Evolutionary conservation across 148 eudicot species (phyloP), one percentile per base, ranked within the genome.

Genomic region (Rhododendron vialii): DNA sequence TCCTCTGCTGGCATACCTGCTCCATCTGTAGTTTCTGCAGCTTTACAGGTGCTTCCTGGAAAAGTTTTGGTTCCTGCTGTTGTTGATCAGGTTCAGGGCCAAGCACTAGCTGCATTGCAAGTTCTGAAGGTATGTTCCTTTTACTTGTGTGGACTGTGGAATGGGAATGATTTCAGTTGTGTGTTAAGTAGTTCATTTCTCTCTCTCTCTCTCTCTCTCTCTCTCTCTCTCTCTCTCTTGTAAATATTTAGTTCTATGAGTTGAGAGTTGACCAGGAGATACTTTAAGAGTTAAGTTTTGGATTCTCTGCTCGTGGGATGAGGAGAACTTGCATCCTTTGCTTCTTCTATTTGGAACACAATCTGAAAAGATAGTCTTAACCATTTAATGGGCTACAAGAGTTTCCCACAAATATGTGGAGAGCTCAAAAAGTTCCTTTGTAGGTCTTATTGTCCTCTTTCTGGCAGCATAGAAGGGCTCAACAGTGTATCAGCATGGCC

Each of bases 31-130:
- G 92, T 93, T 87, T 92, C 94, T 90, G 90, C 96, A 89, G 93
- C 94, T 88, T 94, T 94, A 83, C 95, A 90, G 92, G 89, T 89
- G 59, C 86, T 86, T 81, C 95, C 94, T 77, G 99, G 98, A 84
- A 97, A 92, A 90, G 95, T 97, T 88, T 88, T 97, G 91, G 93
- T 97, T 83, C 96, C 99, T 93, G 96, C 96, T 51, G 92, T 84
- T 73, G 88, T 91, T 87, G 99, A 97, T 92, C 98, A 92, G 90
- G 93, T 91, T 89, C 99, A 97, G 80, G 93, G 93, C 82, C 99
- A 97, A 89, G 95, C 98, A 50, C 74, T 97, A 85, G 92, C 94
- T 13, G 99, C 99, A 53, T 88, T 97, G 89, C 99, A 97, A 90
- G 99, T 94, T 75, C 89, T 97, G 75, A 97, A 95, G 98, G 99